phyloP scores from a whole-genome alignment of 345 rosid genomes.

The Brassica juncea region DNA sequence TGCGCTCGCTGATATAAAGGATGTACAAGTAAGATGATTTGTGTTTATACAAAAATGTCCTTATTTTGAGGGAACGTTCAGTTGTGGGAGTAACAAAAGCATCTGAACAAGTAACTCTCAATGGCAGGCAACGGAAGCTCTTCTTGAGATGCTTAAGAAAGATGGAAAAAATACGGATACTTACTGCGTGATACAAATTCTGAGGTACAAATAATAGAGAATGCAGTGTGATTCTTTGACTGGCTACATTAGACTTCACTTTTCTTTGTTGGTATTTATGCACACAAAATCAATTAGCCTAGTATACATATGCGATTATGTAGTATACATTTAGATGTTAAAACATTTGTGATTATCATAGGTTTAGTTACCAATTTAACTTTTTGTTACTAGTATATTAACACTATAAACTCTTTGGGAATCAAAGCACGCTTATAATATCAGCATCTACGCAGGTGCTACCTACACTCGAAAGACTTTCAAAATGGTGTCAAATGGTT shows the following conservation, averaged over 20 bases:
- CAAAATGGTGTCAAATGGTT: conserved; percentile 64
- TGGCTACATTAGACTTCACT: not conserved
- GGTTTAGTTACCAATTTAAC: not conserved
- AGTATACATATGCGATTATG: not conserved
- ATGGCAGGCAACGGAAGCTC: conserved; percentile 67
- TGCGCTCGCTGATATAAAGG: conserved; percentile 79
- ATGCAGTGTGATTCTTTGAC: conserved; percentile 10
- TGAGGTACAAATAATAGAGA: conserved; percentile 62
- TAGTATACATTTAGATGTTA: conserved; percentile 14
- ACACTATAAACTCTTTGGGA: not conserved
- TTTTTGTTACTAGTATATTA: conserved; percentile 9
- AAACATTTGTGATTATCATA: conserved; percentile 18
- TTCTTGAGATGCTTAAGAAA: conserved; percentile 77
- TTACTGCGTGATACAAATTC: conserved; percentile 58
- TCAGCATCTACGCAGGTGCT: conserved; percentile 61
- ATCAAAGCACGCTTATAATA: not conserved
- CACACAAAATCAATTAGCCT: not conserved
- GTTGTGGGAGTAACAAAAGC: not conserved
- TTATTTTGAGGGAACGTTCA: not conserved
- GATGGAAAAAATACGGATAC: conserved; percentile 66
- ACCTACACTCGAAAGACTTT: conserved; percentile 68
- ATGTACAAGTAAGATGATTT: conserved; percentile 62
- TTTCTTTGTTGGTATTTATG: conserved; percentile 11
- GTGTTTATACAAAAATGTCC: not conserved
- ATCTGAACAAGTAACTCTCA: conserved; percentile 15